Conservation (phyloP, 2,329 filamentous ascomycete species). For the Trichophaea hybrida region DNA sequence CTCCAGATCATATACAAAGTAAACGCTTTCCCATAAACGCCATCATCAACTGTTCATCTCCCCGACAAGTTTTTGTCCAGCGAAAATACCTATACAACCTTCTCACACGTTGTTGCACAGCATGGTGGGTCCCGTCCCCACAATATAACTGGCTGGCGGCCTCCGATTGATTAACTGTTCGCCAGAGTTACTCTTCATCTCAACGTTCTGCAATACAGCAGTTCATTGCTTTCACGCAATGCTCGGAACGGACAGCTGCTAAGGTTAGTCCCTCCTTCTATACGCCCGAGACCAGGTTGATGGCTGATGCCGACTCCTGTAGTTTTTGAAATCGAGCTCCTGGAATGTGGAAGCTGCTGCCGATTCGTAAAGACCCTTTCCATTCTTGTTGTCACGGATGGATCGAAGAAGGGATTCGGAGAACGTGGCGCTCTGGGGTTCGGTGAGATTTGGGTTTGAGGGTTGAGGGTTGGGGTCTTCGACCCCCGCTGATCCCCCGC, state of each 20-base stretch:
- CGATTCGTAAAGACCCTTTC: conserved; percentile 30
- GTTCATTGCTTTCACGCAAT: conserved; percentile 27
- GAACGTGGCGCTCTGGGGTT: neutral
- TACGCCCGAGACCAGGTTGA: neutral
- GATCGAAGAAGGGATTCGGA: neutral
- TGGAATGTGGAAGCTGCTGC: conserved; percentile 32
- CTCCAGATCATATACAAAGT: no score
- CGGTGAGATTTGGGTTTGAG: no score
- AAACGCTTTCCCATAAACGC: no score
- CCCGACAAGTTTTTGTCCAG: no score
- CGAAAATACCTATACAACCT: no score
- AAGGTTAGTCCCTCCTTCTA: conserved; percentile 17
- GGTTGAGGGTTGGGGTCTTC: no score
- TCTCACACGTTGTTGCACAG: no score
- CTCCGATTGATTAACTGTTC: neutral
- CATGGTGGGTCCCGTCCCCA: no score
- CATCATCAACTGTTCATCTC: no score
- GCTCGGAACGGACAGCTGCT: conserved; percentile 23
- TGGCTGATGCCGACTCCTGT: conserved; percentile 9
- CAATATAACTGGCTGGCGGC: no score
- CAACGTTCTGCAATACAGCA: conserved; percentile 26
- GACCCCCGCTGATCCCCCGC: no score
- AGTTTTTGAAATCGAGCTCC: conserved; percentile 30
- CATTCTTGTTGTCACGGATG: neutral
- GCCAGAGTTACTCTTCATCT: conserved; percentile 21